phyloP scores from a whole-genome alignment of 1,284 basidiomycete genomes.

The Tremellales sp. region DNA sequence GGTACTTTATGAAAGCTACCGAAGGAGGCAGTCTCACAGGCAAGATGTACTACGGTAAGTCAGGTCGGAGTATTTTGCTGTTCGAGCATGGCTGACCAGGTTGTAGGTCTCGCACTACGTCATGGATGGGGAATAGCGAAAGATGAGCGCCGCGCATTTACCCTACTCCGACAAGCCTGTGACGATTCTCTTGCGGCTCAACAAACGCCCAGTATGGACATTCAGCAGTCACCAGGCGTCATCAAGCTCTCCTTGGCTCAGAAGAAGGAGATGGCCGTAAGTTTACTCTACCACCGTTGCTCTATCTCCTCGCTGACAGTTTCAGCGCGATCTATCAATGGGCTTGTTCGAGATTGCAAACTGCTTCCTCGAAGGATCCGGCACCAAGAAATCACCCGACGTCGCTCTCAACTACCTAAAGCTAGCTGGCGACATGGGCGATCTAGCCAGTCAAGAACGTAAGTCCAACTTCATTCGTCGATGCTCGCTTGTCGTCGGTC shows the following conservation, averaged over 20 bases:
- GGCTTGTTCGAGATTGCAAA: conserved; percentile 46
- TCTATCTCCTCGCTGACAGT: conserved; percentile 2
- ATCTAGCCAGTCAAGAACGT: conserved; percentile 46
- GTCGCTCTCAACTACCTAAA: conserved; percentile 42
- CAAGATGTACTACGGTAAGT: conserved; percentile 43
- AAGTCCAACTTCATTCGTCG: conserved; percentile 13
- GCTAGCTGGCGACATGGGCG: conserved; percentile 41
- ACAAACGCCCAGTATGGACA: conserved; percentile 10
- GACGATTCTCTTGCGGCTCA: conserved; percentile 32
- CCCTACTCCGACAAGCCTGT: conserved; percentile 39
- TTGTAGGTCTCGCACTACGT: conserved; percentile 35
- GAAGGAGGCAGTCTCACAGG: conserved; percentile 43
- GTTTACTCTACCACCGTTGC: conserved; percentile 10
- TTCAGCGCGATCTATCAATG: conserved; percentile 35
- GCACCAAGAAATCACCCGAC: conserved; percentile 40
- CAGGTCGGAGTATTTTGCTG: neutral
- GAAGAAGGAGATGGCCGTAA: conserved; percentile 31
- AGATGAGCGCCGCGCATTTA: conserved; percentile 41
- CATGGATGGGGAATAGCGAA: conserved; percentile 44
- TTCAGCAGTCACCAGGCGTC: conserved; percentile 25
- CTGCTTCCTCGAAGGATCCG: conserved; percentile 45
- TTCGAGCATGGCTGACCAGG: neutral
- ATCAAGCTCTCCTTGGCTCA: conserved; percentile 27
- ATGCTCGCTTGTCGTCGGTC: neutral
- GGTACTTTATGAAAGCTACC: conserved; percentile 45